These are phyloP conservation scores for Berberis thunbergii DNA, from an alignment of 164 flowering plant species.

Conservation along the genomic window DNA sequence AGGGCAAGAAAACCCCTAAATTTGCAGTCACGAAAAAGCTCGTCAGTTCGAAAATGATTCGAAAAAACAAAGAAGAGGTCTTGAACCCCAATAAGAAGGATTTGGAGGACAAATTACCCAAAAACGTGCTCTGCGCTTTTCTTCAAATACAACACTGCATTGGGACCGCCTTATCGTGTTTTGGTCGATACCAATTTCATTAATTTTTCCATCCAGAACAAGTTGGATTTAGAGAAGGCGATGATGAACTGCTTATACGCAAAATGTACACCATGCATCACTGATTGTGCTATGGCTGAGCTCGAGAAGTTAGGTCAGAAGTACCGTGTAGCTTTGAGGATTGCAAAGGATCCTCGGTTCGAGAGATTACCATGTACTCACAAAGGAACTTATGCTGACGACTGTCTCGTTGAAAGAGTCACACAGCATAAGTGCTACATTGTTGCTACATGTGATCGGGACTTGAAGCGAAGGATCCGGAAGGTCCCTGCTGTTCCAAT, in stretches of 20 bases:
- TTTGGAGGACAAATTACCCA: constrained; percentile 57
- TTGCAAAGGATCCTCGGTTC: constrained; percentile 95
- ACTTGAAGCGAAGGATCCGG: constrained; percentile 87
- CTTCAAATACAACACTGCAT: constrained; percentile 68
- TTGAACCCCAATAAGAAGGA: constrained; percentile 77
- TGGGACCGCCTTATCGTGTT: constrained; percentile 91
- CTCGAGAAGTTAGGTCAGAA: constrained; percentile 94
- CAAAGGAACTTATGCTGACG: constrained; percentile 99
- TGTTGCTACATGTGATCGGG: constrained; percentile 97
- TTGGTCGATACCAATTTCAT: constrained; percentile 97
- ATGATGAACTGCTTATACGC: constrained; percentile 98
- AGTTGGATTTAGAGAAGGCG: constrained; percentile 85
- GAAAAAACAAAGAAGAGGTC: constrained; percentile 58
- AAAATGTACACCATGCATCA: constrained; percentile 92
- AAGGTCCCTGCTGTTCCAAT: constrained; percentile 97
- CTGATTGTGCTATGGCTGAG: constrained; percentile 97
- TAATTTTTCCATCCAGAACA: constrained; percentile 93
- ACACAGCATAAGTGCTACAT: constrained; percentile 96
- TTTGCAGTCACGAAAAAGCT: constrained; percentile 80
- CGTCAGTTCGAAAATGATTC: constrained; percentile 52
- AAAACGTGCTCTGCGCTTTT: constrained; percentile 91
- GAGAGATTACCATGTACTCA: constrained; percentile 86
- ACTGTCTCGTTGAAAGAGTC: constrained; percentile 83
- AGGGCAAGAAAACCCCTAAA: constrained; percentile 60
- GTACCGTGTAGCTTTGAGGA: constrained; percentile 91